A percentile compares a stretch with the other conserved stretches of the same genome.
These are phyloP conservation scores for Knufia fluminis DNA, from an alignment of 2,329 filamentous ascomycete species.

Conservation along the genomic window DNA sequence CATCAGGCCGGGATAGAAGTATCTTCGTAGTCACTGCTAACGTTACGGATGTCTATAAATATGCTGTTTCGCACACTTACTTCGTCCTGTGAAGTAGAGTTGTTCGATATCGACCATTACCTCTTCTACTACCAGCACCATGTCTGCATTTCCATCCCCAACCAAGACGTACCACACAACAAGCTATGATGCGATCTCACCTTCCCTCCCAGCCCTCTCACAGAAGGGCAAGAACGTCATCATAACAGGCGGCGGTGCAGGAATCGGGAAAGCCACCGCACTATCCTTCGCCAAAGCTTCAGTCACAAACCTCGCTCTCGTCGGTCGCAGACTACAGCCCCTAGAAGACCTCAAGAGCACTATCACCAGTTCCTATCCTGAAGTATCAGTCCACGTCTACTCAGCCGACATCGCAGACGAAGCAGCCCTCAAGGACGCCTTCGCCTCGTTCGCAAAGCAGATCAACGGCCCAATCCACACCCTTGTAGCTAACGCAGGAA, in stretches of 20 bases:
- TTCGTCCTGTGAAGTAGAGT: too few relatives aligned
- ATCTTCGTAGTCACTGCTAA: too few relatives aligned
- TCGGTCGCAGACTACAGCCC: constrained; percentile 29
- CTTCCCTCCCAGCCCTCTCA: constrained; percentile 25
- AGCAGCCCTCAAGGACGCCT: constrained; percentile 17
- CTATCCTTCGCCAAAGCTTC: constrained; percentile 31
- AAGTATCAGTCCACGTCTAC: constrained; percentile 26
- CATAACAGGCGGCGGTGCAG: constrained; percentile 25
- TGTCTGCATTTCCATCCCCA: not conserved
- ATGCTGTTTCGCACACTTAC: too few relatives aligned
- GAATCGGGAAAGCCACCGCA: constrained; percentile 25
- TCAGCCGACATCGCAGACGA: constrained; percentile 26
- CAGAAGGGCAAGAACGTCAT: constrained; percentile 27
- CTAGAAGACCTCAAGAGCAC: constrained; percentile 25
- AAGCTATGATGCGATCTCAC: constrained; percentile 34
- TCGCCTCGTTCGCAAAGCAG: constrained; percentile 16
- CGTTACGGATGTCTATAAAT: too few relatives aligned
- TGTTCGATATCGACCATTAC: too few relatives aligned
- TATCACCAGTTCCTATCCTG: constrained; percentile 19
- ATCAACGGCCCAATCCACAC: constrained; percentile 19
- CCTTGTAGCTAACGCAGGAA: constrained; percentile 23
- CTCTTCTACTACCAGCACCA: too few relatives aligned
- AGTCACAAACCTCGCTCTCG: constrained; percentile 32
- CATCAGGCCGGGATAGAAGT: too few relatives aligned
- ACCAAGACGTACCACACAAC: constrained; percentile 30